phyloP scores from a whole-genome alignment of 805 yeast genomes.

The Nakazawaea siamensis region DNA sequence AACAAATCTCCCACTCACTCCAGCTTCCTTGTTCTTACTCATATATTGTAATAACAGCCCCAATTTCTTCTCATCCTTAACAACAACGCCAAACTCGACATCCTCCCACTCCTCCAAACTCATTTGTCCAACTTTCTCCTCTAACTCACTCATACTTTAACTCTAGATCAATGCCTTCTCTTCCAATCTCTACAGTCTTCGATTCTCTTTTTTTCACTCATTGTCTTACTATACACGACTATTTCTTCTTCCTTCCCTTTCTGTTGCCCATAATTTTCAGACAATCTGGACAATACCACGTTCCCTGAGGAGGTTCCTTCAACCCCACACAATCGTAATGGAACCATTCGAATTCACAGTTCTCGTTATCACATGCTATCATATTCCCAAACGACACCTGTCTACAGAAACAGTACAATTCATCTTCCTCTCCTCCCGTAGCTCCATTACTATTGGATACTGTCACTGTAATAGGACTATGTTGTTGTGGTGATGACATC shows the following conservation, averaged over 20 bases:
- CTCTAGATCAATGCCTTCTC: too few relatives aligned
- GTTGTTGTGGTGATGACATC: not conserved
- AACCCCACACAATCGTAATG: slow-evolving; percentile 95
- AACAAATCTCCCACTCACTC: too few relatives aligned
- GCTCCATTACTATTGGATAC: slow-evolving; percentile 1
- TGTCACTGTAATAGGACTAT: slow-evolving; percentile 1
- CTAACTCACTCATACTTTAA: too few relatives aligned
- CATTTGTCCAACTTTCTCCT: too few relatives aligned
- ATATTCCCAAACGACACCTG: slow-evolving; percentile 76
- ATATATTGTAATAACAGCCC: too few relatives aligned
- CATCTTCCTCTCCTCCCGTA: slow-evolving; percentile 41
- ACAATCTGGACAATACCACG: slow-evolving; percentile 96
- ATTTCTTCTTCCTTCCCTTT: slow-evolving; percentile 18
- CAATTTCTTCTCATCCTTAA: too few relatives aligned
- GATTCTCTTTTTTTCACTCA: not conserved
- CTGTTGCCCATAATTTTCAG: slow-evolving; percentile 23
- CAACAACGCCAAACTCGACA: too few relatives aligned
- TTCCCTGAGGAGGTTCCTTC: slow-evolving; percentile 88
- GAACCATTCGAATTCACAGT: slow-evolving; percentile 90
- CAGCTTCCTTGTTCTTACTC: too few relatives aligned
- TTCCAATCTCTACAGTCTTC: too few relatives aligned
- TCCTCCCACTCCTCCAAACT: too few relatives aligned
- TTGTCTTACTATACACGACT: not conserved
- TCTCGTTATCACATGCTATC: slow-evolving; percentile 73
- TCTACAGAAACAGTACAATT: slow-evolving; percentile 83